phyloP scores from a whole-genome alignment of 805 yeast species.

The Kodamaea hsintzibuensis region DNA sequence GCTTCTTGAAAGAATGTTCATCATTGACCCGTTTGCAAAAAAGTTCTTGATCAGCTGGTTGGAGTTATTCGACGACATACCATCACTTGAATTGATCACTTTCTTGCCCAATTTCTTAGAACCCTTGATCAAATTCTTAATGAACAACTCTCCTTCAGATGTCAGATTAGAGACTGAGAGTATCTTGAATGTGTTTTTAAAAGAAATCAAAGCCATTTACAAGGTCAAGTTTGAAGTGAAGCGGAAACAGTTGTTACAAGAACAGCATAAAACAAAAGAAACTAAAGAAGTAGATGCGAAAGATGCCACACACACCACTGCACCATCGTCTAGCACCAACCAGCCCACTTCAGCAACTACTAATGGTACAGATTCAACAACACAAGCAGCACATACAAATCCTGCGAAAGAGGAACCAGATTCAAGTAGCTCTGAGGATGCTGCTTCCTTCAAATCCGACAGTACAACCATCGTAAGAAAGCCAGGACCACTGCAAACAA shows the following conservation, averaged over 20 bases:
- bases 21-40: slow-evolving; percentile 89
- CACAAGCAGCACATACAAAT: neutral
- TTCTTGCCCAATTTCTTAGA: slow-evolving; percentile 88
- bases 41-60: slow-evolving; percentile 94
- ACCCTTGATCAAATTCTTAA: slow-evolving; percentile 73
- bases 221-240: slow-evolving; percentile 60
- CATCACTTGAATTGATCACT: slow-evolving; percentile 83
- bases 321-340: neutral
- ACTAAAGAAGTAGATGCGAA: neutral
- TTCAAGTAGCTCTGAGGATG: slow-evolving; percentile 16
- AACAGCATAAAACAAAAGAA: slow-evolving; percentile 10
- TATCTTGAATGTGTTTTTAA: slow-evolving; percentile 69
- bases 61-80: slow-evolving; percentile 86
- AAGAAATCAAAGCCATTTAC: slow-evolving; percentile 77
- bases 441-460: slow-evolving; percentile 26
- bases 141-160: slow-evolving; percentile 79
- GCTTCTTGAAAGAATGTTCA: slow-evolving; percentile 86
- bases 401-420: slow-evolving; percentile 12
- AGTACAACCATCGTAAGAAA: slow-evolving; percentile 27
- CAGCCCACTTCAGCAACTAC: neutral
- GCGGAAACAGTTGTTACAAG: slow-evolving; percentile 20
- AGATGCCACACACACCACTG: neutral
- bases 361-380: neutral
- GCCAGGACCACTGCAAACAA: neutral
- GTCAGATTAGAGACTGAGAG: slow-evolving; percentile 84